Evolutionary conservation across 345 rosid species (phyloP), one percentile per base, ranked within the genome.

Genomic region (Boechera retrofracta): DNA sequence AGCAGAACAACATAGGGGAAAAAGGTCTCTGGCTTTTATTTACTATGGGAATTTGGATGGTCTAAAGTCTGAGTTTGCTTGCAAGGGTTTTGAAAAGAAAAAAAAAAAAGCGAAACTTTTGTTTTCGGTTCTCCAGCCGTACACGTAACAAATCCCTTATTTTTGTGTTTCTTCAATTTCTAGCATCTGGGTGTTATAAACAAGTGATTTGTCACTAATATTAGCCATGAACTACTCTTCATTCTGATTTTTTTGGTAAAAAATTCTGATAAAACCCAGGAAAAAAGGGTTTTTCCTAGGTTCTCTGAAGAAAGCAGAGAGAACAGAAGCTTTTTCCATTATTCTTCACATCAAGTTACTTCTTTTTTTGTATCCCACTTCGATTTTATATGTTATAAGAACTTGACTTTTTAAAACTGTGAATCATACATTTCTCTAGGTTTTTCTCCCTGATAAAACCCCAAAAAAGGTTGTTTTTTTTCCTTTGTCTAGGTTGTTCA

Each of bases 351-450:
- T 15, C 21, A n/a, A 29, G 63, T 54, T 38, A 28, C 10, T 5
- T 45, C 33, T 5, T 58, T 45, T 21, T 45, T 13, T 18, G 18
- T 48, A 2, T 9, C 10, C 74, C 42, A 56, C 13, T 56, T 21
- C 9, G 64, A 33, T 69, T 69, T 4, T 47, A 12, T 31, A 24
- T 71, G 59, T 36, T 39, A n/a, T n/a, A 60, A 15, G 49, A 6
- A 49, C 32, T 49, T 66, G 12, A 6, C 7, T 1, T 10, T n/a
- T n/a, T n/a, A n/a, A n/a, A n/a, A 26, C 39, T 54, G 6, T 9
- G 53, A 69, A 36, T 61, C 60, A 26, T 31, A 61, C 68, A 49
- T 48, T 61, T n/a, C n/a, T n/a, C n/a, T n/a, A n/a, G n/a, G n/a
- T n/a, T n/a, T n/a, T n/a, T n/a, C n/a, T n/a, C n/a, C n/a, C n/a